These are phyloP conservation scores for Pythium coloratum DNA, from an alignment of 352 stramenopile genomes.

Conservation along the genomic window DNA sequence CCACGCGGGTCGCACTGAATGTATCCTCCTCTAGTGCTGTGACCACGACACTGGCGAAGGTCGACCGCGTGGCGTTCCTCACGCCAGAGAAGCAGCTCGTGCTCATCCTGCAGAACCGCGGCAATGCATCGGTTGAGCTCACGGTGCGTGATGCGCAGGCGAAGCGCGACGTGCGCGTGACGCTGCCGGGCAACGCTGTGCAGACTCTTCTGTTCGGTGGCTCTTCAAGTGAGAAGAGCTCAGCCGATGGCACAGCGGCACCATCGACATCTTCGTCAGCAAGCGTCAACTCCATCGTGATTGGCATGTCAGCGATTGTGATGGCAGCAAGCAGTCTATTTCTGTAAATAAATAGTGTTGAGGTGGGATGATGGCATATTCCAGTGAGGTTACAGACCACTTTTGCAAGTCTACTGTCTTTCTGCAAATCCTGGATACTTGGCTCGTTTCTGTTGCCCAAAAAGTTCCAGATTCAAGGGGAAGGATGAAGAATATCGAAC, in stretches of 20 bases:
- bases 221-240: background rate
- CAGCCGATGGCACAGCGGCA: background rate
- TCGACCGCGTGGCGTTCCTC: constrained; percentile 24
- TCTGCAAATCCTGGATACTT: background rate
- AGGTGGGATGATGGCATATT: background rate
- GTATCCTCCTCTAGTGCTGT: background rate
- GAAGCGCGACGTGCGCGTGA: background rate
- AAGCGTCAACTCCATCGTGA: background rate
- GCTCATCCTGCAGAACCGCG: constrained; percentile 20
- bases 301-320: background rate
- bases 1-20: constrained; percentile 35
- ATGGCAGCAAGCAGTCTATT: background rate
- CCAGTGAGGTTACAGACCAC: background rate
- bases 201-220: constrained; percentile 18
- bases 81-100: constrained; percentile 21
- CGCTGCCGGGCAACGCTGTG: constrained; percentile 18
- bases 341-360: background rate
- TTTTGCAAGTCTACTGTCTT: background rate
- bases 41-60: background rate
- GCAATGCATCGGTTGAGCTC: background rate
- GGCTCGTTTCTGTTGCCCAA: background rate
- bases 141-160: constrained; percentile 12
- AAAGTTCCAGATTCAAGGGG: constrained; percentile 5
- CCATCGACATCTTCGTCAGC: background rate
- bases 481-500: background rate